Evolutionary conservation across 2,329 filamentous ascomycete genomes (phyloP), one percentile per base, ranked within the genome.

Genomic region (Calonectria crousiana): DNA sequence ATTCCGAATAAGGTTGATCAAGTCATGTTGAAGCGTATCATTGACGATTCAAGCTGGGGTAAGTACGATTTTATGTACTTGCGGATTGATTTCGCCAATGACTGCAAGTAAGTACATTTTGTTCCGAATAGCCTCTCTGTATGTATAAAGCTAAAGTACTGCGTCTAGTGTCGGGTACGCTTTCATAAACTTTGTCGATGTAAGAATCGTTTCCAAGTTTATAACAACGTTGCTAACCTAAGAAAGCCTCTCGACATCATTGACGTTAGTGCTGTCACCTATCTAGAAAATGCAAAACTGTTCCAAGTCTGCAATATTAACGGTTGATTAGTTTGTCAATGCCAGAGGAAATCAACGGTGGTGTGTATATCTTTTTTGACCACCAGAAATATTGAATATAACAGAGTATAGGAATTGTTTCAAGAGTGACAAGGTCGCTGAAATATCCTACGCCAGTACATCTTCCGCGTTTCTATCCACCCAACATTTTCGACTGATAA

Each of bases 21-120:
- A 84, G 87, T 89, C 0, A 93, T 94, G 87, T 86, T 98, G 20
- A 97, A 97, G 87, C 85, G 88, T 0, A 93, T 97, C 71, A 89
- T 98, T 18, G 95, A 98, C 81, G 89, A 93, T 76, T 94, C 92
- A 20, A 95, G 93, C 83, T 92, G 90, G 85, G 95, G 95, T 36
- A 93, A 93, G 75, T 98, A 97, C 83, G 96, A 98, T 82, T 98
- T 98, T 84, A 92, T 98, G 88, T 99, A 99, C 83, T 87, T 98
- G 67, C 93, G 97, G 49, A 98, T 98, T 79, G 94, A 96, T 83
- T 96, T 96, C 79, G 92, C 92, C 69, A 95, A 95, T 79, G 92
- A 95, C 76, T 95, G 94, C 92, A 96, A 95, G 93, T 95, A 85
- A 86, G 93, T 88, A 16, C 8, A n/a, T 11, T 14, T 8, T 34